Base-by-base conservation (phyloP, 805 yeast species). In the Ogataea haglerorum region DNA sequence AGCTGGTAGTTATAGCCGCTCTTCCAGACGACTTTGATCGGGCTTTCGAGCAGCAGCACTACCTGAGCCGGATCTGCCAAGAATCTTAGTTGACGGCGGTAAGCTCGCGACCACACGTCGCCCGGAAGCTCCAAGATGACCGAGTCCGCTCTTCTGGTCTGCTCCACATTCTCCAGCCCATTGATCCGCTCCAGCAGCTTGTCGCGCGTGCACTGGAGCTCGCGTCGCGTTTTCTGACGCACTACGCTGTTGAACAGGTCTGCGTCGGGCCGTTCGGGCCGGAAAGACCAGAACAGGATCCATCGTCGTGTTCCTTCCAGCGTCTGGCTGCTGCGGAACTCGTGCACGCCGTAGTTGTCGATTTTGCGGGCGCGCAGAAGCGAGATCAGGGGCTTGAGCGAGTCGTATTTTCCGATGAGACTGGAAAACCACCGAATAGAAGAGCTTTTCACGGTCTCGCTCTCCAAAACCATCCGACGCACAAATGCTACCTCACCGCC, bases 401-500 rank as follows among this genome's bases (percentile, higher is more conserved):
- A 44, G 16, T 26, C 45, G 23, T 32, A 43, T 23, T 52, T 56
- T 2, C 62, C 60, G 5, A 56, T 15, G 18, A 56, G 44, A 6
- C 72, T 59, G n/a, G 73, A 61, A 46, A 54, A 70, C 75, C 75
- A 70, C 4, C 34, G 44, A 14, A 57, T 47, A n/a, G 42, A 21
- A 3, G 30, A 10, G 5, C 30, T 36, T 10, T 41, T n/a, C 28
- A 40, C 10, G 4, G 39, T 22, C 2, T 48, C 10, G 38, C 70
- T 64, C 37, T 69, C 62, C 4, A 40, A 30, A 9, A 73, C 53
- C 62, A 73, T 55, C 12, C 53, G 49, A 2, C 33, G 19, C 5
- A 71, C 61, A 46, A 75, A 75, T 10, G 43, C 55, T 12, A 56
- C 47, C 35, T 75, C 81, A 4, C 81, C 81, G 2, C 78, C 78